Conservation (phyloP, 2,329 filamentous ascomycete genomes). For the Sarocladiaceae sp. region DNA sequence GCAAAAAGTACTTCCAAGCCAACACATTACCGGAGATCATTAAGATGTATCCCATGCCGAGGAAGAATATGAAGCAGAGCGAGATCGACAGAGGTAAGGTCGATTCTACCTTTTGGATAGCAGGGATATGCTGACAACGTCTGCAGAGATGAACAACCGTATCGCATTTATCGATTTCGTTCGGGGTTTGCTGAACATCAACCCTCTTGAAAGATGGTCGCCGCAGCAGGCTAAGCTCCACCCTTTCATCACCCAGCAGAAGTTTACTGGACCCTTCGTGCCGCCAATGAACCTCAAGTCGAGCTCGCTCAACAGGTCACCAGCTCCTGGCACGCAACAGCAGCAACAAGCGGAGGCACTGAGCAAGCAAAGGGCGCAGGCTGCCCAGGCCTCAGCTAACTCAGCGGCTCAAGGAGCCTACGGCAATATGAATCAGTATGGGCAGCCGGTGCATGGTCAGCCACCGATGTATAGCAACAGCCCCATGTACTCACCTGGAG, state of each 20-base stretch:
- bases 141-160: conserved; percentile 92
- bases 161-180: conserved; percentile 98
- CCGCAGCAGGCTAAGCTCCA: conserved; percentile 96
- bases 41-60: conserved; percentile 93
- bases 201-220: conserved; percentile 94
- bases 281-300: conserved; percentile 95
- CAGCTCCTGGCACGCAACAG: conserved; percentile 88
- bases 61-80: conserved; percentile 98
- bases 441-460: conserved; percentile 39
- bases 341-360: conserved; percentile 92
- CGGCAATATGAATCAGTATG: conserved; percentile 41
- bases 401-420: conserved; percentile 63
- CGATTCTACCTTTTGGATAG: conserved; percentile 9
- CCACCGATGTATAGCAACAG: conserved; percentile 77
- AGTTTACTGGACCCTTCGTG: conserved; percentile 92
- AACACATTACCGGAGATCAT: conserved; percentile 95
- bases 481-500: conserved; percentile 66
- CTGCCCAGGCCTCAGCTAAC: conserved; percentile 62
- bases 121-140: conserved; percentile 13
- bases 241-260: conserved; percentile 97
- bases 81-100: conserved; percentile 85
- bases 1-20: conserved; percentile 98
- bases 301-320: conserved; percentile 76
- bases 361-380: conserved; percentile 81
- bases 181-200: conserved; percentile 84